Conservation (phyloP, 1,284 basidiomycete genomes). For the Ustilago esculenta region DNA sequence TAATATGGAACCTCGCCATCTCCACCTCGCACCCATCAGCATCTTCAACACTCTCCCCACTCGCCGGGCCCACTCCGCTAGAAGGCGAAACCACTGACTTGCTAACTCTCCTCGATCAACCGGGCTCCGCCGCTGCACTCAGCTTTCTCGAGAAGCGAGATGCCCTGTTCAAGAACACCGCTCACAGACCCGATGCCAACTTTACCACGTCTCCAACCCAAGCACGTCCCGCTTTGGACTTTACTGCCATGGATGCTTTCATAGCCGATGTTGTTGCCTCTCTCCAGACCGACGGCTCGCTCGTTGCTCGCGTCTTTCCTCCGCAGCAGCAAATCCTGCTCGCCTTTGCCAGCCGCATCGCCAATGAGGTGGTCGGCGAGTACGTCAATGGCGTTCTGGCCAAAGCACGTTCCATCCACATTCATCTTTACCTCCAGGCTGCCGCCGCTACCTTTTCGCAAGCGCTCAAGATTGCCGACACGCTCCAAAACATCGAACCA, state of each 20-base stretch:
- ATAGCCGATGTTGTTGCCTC: conserved; percentile 76
- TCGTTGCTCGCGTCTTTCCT: conserved; percentile 87
- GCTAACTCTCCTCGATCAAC: conserved; percentile 71
- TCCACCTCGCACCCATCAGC: conserved; percentile 12
- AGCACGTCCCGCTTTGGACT: conserved; percentile 72
- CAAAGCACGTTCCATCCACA: conserved; percentile 79
- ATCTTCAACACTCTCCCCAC: background rate
- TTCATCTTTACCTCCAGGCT: conserved; percentile 81
- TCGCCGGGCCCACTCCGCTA: conserved; percentile 70
- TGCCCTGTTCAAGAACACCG: conserved; percentile 80
- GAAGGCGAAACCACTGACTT: conserved; percentile 80
- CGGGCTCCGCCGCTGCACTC: conserved; percentile 36
- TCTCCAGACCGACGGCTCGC: conserved; percentile 78
- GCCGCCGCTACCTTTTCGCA: conserved; percentile 89
- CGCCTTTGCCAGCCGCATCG: conserved; percentile 79
- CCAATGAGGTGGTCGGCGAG: conserved; percentile 77
- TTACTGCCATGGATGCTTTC: conserved; percentile 91
- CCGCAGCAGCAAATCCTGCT: conserved; percentile 77
- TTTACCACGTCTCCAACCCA: conserved; percentile 2
- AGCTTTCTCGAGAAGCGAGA: conserved; percentile 92
- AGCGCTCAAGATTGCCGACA: conserved; percentile 83
- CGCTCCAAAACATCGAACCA: conserved; percentile 57
- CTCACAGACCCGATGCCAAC: conserved; percentile 83
- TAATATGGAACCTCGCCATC: conserved; percentile 30
- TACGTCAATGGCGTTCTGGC: conserved; percentile 83